Base-by-base conservation (phyloP, 345 rosid species). In the Camelina hispida region DNA sequence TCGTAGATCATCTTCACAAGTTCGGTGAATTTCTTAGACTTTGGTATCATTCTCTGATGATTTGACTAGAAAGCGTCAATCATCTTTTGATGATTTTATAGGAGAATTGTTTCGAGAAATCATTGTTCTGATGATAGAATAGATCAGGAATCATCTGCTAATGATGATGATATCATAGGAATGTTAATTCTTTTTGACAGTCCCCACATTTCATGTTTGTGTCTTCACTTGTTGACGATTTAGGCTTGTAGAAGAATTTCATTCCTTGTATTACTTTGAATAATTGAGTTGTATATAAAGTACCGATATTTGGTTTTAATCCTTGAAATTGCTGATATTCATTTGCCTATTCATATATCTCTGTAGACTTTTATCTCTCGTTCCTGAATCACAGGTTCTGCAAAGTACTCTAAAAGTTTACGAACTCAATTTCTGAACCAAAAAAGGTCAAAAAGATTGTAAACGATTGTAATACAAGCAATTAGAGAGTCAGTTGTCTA, bases 41-140 rank as follows among this genome's bases (percentile, higher is more conserved):
- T 48, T 37, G 46, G 37, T 47, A 74, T 79, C 72, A 79, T 63
- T 25, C 57, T 38, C 68, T 63, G 66, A 69, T 74, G 75, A 79
- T 79, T 53, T 20, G 57, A 34, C 11, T 60, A 73, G 32, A 57
- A 57, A 44, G 23, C 12, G 61, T 20, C 66, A 50, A 62, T 79
- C 76, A 69, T 79, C 79, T 38, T 48, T 30, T 69, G 82, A 74
- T 74, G 82, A 69, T 79, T 37, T 16, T 34, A 43, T 52, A 18
- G 53, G 68, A 37, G n/a, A 4, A 1, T 62, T 3, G 22, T 71
- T 20, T 23, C 11, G 25, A 4, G 11, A 20, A 46, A 62, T 73
- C 71, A 64, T 73, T 50, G 20, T 53, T 22, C 78, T 73, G 74
- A 66, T 78, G 78, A 61, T 71, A 35, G 57, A 63, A 40, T 32